Conservation (phyloP, 345 rosid species). For the Trapa bicornis region DNA sequence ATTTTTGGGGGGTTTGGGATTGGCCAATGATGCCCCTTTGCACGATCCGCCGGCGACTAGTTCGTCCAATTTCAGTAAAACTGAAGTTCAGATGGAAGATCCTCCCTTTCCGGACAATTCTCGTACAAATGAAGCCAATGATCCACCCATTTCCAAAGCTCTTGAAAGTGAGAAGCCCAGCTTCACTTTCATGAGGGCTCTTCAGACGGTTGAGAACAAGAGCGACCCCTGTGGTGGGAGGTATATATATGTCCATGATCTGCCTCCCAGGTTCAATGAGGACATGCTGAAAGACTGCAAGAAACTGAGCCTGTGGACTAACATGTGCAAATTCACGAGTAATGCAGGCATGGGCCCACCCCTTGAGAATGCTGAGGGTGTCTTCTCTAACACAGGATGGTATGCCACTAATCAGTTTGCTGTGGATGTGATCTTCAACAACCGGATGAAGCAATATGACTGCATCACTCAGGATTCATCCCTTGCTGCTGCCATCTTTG, state of each 20-base stretch:
- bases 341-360: constrained; percentile 84
- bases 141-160: background rate
- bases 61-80: background rate
- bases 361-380: constrained; percentile 63
- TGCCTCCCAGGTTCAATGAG: constrained; percentile 70
- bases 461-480: constrained; percentile 80
- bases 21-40: constrained; percentile 1
- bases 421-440: constrained; percentile 72
- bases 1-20: background rate
- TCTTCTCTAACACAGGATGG: constrained; percentile 75
- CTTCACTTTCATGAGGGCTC: constrained; percentile 16
- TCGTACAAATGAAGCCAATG: background rate
- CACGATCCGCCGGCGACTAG: background rate
- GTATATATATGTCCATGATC: constrained; percentile 66
- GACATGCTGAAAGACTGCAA: constrained; percentile 76
- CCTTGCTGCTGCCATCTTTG: constrained; percentile 69
- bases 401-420: constrained; percentile 81
- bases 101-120: background rate
- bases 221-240: constrained; percentile 17
- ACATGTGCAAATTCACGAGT: constrained; percentile 76
- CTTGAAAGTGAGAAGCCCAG: background rate
- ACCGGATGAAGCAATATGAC: constrained; percentile 78
- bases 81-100: background rate
- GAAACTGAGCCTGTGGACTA: constrained; percentile 80
- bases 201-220: constrained; percentile 15